Conservation (phyloP, 495 filamentous ascomycete genomes). For the Gamarada debralockiae region DNA sequence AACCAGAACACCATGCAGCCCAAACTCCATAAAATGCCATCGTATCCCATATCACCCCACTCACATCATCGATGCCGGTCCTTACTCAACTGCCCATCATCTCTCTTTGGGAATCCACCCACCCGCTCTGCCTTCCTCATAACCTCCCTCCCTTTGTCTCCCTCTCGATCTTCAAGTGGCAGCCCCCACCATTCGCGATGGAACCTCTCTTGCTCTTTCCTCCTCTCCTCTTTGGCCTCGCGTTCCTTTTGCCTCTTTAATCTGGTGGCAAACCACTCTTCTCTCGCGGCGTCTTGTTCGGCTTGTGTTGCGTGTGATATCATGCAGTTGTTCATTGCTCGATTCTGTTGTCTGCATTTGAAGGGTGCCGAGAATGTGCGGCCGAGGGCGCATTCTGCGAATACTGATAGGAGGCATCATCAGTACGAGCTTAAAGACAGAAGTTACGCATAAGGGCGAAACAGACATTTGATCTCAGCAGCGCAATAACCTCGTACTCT, state of each 20-base stretch:
- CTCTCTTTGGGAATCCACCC: conserved; percentile 25
- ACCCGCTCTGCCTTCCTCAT: conserved; percentile 24
- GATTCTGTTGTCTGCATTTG: conserved; percentile 72
- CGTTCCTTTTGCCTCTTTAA: conserved; percentile 60
- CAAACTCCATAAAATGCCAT: conserved; percentile 14
- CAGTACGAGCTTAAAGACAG: background rate
- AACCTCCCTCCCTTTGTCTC: conserved; percentile 32
- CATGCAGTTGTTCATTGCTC: conserved; percentile 94
- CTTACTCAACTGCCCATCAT: conserved; percentile 25
- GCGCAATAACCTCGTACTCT: conserved; percentile 75
- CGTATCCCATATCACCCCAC: background rate
- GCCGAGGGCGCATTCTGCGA: conserved; percentile 82
- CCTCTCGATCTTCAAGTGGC: conserved; percentile 39
- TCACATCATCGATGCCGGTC: conserved; percentile 22
- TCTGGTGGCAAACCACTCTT: conserved; percentile 84
- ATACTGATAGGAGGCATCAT: conserved; percentile 12
- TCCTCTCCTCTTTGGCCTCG: conserved; percentile 54
- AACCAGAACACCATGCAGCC: conserved; percentile 10
- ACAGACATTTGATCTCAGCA: conserved; percentile 66
- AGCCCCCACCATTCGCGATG: conserved; percentile 58
- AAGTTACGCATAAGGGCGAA: background rate
- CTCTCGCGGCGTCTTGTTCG: conserved; percentile 82
- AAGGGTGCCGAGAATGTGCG: conserved; percentile 84
- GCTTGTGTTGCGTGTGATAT: conserved; percentile 73
- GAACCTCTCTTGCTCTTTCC: conserved; percentile 53